phyloP scores from a whole-genome alignment of 306 rosid species.

The Rosa rugosa region DNA sequence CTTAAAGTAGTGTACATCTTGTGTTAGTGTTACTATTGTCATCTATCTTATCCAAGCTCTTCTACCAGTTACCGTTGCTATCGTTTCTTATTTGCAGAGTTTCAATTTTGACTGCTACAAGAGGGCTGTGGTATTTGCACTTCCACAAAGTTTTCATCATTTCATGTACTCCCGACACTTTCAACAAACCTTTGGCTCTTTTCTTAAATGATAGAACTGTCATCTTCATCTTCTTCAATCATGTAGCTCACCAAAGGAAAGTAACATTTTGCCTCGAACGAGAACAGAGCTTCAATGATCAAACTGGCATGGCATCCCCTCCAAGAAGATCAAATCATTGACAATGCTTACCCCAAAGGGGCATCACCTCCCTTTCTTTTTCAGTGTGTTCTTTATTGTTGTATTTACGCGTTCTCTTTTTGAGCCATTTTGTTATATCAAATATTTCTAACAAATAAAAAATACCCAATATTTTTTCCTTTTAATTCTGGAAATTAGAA shows the following conservation, averaged over 20 bases:
- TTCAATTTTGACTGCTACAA: background rate
- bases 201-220: background rate
- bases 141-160: background rate
- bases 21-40: background rate
- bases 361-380: constrained; percentile 11
- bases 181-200: background rate
- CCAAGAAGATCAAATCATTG: constrained; percentile 5
- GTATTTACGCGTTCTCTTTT: constrained; percentile 37
- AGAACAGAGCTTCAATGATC: background rate
- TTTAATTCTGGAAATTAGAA: background rate
- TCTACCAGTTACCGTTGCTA: background rate
- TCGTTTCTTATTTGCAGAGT: background rate
- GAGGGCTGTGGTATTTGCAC: background rate
- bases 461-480: background rate
- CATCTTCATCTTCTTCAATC: background rate
- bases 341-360: background rate
- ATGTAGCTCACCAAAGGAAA: background rate
- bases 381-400: constrained; percentile 25
- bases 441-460: background rate
- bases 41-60: background rate
- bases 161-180: background rate
- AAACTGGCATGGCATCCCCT: background rate
- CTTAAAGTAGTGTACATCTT: background rate
- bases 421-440: background rate
- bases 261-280: background rate